A percentile compares a stretch with the other conserved stretches of the same genome.
phyloP scores from a whole-genome alignment of 176 grass and related monocot genomes.

The Alopecurus myosuroides region DNA sequence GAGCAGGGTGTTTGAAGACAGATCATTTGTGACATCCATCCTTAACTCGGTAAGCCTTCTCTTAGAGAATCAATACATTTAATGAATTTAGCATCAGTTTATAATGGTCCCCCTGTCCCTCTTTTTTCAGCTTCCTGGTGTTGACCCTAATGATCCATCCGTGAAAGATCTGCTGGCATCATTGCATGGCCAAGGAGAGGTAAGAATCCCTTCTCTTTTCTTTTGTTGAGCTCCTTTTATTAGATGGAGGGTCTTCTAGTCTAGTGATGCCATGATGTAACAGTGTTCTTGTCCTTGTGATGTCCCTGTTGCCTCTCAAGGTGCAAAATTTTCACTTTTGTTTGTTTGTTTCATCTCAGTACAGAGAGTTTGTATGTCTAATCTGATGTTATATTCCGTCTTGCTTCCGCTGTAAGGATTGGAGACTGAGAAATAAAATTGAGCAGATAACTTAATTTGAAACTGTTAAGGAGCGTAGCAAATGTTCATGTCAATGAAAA shows the following conservation, averaged over 20 bases:
- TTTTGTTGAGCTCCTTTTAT: background rate
- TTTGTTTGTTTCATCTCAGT: background rate
- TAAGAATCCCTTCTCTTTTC: constrained; percentile 10
- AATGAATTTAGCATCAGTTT: constrained; percentile 1
- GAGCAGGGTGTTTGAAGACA: constrained; percentile 89
- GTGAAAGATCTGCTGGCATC: constrained; percentile 90
- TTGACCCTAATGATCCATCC: constrained; percentile 96
- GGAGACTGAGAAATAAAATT: background rate
- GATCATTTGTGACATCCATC: constrained; percentile 95
- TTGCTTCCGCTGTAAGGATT: background rate
- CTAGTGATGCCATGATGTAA: background rate
- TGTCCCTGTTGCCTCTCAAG: background rate
- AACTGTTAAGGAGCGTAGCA: background rate
- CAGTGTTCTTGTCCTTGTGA: background rate
- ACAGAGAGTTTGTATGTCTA: background rate
- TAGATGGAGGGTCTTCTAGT: background rate
- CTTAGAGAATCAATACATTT: background rate
- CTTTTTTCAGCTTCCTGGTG: constrained; percentile 83
- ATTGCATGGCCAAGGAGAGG: constrained; percentile 75
- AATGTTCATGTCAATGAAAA: background rate
- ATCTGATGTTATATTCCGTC: background rate
- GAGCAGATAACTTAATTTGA: background rate
- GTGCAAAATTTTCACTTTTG: background rate
- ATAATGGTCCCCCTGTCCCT: background rate
- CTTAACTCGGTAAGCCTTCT: constrained; percentile 65